Percentiles rank a stretch among this genome's conserved stretches.
These are phyloP conservation scores for Theobroma cacao DNA, from an alignment of 345 rosid species.

Conservation along the genomic window DNA sequence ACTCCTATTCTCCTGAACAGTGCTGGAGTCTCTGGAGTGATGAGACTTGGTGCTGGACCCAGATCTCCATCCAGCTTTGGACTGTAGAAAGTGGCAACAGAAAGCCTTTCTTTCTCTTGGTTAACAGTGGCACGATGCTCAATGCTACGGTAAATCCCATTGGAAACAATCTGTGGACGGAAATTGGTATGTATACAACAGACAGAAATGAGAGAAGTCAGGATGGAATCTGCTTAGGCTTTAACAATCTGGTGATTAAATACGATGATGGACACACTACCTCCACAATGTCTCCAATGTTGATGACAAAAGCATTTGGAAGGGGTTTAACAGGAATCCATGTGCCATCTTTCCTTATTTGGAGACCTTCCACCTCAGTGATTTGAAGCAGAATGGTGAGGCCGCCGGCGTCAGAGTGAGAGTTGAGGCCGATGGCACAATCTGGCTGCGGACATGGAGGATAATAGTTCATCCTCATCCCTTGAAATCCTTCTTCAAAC, in stretches of 20 bases:
- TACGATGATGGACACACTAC: slow-evolving; percentile 2
- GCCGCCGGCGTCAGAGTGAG: slow-evolving; percentile 48
- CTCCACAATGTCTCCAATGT: slow-evolving; percentile 51
- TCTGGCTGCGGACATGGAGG: slow-evolving; percentile 66
- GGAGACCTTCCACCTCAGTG: slow-evolving; percentile 49
- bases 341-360: slow-evolving; percentile 42
- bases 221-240: background rate
- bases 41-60: slow-evolving; percentile 25
- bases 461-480: slow-evolving; percentile 56
- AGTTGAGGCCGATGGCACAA: slow-evolving; percentile 33
- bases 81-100: slow-evolving; percentile 31
- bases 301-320: slow-evolving; percentile 49
- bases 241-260: background rate
- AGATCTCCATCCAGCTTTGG: slow-evolving; percentile 24
- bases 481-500: slow-evolving; percentile 36
- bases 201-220: background rate
- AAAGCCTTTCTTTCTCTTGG: slow-evolving; percentile 28
- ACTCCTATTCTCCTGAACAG: slow-evolving; percentile 12
- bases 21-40: slow-evolving; percentile 19
- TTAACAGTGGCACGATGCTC: slow-evolving; percentile 41
- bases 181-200: too few relatives aligned
- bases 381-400: slow-evolving; percentile 55
- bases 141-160: slow-evolving; percentile 35
- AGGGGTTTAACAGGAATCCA: slow-evolving; percentile 54
- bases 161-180: slow-evolving; percentile 29